A percentile compares a stretch with the other conserved stretches of the same genome.
Conservation (phyloP, 148 eudicot genomes). For the Arctostaphylos glauca region DNA sequence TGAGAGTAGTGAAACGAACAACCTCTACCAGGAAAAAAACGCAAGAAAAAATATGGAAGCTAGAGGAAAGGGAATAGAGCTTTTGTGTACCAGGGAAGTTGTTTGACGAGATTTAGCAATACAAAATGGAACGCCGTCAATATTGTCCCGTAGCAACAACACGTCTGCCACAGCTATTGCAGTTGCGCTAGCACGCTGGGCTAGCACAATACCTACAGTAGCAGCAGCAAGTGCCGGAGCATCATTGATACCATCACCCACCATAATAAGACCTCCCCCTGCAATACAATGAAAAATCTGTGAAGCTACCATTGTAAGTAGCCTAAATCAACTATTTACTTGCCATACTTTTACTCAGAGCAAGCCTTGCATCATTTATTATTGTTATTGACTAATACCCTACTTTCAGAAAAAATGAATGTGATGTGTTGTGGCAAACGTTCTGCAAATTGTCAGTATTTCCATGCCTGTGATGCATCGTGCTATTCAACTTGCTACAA, state of each 20-base stretch:
- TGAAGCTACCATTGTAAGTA: slow-evolving; percentile 7
- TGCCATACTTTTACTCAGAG: not conserved
- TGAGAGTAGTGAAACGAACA: not conserved
- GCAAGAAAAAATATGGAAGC: not conserved
- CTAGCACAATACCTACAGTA: slow-evolving; percentile 88
- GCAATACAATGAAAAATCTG: slow-evolving; percentile 14
- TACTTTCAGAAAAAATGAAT: not conserved
- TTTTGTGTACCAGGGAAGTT: slow-evolving; percentile 60
- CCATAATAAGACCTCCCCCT: slow-evolving; percentile 95
- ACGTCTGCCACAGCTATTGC: slow-evolving; percentile 99
- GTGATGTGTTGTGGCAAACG: not conserved
- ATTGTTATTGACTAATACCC: not conserved
- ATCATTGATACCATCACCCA: slow-evolving; percentile 97
- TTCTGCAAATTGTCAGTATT: not conserved
- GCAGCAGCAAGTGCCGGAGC: slow-evolving; percentile 99
- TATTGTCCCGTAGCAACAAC: slow-evolving; percentile 82
- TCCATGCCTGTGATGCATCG: not conserved
- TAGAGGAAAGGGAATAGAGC: not conserved
- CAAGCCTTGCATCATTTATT: not conserved
- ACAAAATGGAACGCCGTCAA: slow-evolving; percentile 88
- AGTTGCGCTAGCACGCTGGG: slow-evolving; percentile 90
- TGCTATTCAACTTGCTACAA: not conserved
- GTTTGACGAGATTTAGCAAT: slow-evolving; percentile 89
- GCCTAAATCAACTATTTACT: not conserved
- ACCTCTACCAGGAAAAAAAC: not conserved